Base-by-base conservation (phyloP, 371 early-diverging fungal species). In the Syncephalastrum monosporum region DNA sequence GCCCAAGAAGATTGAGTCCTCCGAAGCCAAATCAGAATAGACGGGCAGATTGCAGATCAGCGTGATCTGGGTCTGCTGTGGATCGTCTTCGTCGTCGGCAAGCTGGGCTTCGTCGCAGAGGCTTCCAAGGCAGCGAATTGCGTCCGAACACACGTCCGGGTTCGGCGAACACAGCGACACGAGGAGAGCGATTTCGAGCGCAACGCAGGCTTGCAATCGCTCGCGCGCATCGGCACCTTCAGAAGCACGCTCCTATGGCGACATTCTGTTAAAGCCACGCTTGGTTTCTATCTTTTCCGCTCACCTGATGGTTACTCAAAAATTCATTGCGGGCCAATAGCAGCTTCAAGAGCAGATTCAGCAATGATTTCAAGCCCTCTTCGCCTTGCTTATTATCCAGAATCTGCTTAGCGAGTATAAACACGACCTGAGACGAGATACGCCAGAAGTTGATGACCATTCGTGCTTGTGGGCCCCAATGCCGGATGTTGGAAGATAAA, bases 161-260 rank as follows among this genome's bases (percentile, higher is more conserved):
- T 88, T 87, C 0, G 89, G 68, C 10, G 84, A 88, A 57, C 91
- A 91, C 19, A 92, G 64, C 17, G 87, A 74, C 7, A 92, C 84
- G 6, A 91, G 67, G 15, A 92, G 71, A 4, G 90, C 82, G 24
- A 88, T 83, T 65, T 94, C 94, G 42, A 92, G 64, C 4, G 89
- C 84, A 6, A 90, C 82, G 41, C 81, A 79, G 8, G 92, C 86
- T 33, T 84, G 82, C 15, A 87, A 64, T 27, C 91, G 67, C 60
- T 92, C 91, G 5, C 81, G 80, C 8, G 78, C 75, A 45, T 81
- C 79, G 5, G 80, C 65, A 1, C 81, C 86, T 56, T 82, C 74
- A 50, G 68, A 63, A 4, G 80, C 79, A 14, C 71, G 57, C 0
- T 78, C 76, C 68, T 68, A 52, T 27, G 17, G 3, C 3, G 6